These are phyloP conservation scores for Fusarium palustre DNA, from an alignment of 2,329 filamentous ascomycete species.

Conservation along the genomic window DNA sequence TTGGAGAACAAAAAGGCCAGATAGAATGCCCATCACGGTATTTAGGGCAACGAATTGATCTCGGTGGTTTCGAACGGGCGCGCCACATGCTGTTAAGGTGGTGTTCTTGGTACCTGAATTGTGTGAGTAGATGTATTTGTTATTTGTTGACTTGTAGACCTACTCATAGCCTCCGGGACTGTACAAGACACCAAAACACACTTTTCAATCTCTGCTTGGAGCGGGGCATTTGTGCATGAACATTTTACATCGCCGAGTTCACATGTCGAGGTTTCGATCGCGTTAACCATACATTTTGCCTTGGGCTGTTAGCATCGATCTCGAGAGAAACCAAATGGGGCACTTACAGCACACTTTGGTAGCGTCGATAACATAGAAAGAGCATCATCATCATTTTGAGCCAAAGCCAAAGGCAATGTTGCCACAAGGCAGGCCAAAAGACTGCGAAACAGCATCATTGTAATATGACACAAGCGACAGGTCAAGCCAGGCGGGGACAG, in stretches of 20 bases:
- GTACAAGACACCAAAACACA: conserved; percentile 47
- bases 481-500: not conserved
- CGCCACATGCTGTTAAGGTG: conserved; percentile 46
- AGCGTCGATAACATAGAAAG: conserved; percentile 32
- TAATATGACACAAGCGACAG: not conserved
- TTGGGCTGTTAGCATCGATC: conserved; percentile 19
- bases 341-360: conserved; percentile 51
- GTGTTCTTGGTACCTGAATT: conserved; percentile 44
- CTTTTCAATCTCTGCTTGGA: conserved; percentile 43
- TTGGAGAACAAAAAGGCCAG: conserved; percentile 55
- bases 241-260: conserved; percentile 46
- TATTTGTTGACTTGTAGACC: not conserved
- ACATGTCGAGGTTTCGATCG: conserved; percentile 46
- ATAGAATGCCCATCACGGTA: conserved; percentile 50
- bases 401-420: not conserved
- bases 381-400: not conserved
- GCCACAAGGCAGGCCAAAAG: not conserved
- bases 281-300: conserved; percentile 45
- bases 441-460: not conserved
- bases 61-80: conserved; percentile 49
- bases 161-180: conserved; percentile 50
- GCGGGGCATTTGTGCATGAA: conserved; percentile 47
- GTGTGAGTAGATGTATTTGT: not conserved
- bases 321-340: not conserved
- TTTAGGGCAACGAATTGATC: conserved; percentile 29